phyloP scores from a whole-genome alignment of 805 yeast genomes.

The Starmerella floris region DNA sequence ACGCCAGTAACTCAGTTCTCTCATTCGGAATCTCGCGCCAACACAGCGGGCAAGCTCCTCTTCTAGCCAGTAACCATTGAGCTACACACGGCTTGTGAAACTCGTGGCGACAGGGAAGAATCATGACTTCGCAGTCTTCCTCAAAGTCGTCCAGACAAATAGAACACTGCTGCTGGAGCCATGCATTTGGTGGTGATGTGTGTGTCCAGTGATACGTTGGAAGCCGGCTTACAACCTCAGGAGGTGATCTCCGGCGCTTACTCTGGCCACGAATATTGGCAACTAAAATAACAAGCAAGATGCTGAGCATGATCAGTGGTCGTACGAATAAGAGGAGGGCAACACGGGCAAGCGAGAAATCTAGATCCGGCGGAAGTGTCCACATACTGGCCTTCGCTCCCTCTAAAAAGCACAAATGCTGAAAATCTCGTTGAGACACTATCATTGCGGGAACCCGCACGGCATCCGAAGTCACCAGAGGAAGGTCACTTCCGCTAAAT shows the following conservation, averaged over 20 bases:
- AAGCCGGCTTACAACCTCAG: conserved; percentile 27
- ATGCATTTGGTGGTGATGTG: background rate
- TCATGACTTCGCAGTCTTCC: conserved; percentile 36
- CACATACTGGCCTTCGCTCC: conserved; percentile 11
- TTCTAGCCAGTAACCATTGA: conserved; percentile 45
- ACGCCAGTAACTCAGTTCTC: conserved; percentile 5
- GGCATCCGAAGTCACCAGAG: conserved; percentile 17
- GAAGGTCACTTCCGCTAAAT: conserved; percentile 40
- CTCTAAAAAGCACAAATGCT: conserved; percentile 14
- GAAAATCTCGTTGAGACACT: conserved; percentile 35
- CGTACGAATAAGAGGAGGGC: conserved; percentile 30
- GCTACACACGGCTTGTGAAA: conserved; percentile 46
- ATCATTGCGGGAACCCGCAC: conserved; percentile 40
- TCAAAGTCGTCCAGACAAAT: conserved; percentile 47
- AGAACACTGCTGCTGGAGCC: conserved; percentile 33
- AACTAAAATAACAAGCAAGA: conserved; percentile 28
- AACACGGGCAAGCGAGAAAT: conserved; percentile 27
- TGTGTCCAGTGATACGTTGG: conserved; percentile 28
- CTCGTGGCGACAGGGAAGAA: conserved; percentile 47
- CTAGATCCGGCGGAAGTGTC: conserved; percentile 8
- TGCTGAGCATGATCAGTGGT: conserved; percentile 30
- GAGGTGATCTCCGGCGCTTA: conserved; percentile 29
- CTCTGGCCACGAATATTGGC: conserved; percentile 28
- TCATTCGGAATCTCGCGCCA: conserved; percentile 28
- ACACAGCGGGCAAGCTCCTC: conserved; percentile 48